Percentiles rank a stretch among this genome's conserved stretches.
phyloP scores from a whole-genome alignment of 1,284 basidiomycete genomes.

The Leucocoprinus gongylophorus region DNA sequence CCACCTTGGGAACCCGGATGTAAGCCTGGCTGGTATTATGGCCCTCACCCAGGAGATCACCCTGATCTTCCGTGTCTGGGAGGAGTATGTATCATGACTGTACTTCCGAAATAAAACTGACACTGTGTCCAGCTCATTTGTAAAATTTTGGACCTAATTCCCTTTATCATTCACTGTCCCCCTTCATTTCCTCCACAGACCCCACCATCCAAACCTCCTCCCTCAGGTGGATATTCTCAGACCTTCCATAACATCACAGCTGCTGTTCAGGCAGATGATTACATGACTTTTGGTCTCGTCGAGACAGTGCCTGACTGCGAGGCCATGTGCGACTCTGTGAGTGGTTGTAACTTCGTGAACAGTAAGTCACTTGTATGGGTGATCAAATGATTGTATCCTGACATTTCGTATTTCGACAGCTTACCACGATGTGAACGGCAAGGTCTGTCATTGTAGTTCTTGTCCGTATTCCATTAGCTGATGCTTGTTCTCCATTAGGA shows the following conservation, averaged over 20 bases:
- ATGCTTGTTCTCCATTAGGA: slow-evolving; percentile 19
- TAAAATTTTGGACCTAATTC: slow-evolving; percentile 20
- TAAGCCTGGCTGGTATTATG: slow-evolving; percentile 28
- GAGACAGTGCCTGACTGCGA: slow-evolving; percentile 39
- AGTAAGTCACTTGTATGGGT: slow-evolving; percentile 24
- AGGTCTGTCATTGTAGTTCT: slow-evolving; percentile 19
- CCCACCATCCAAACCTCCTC: slow-evolving; percentile 16
- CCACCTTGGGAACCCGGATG: slow-evolving; percentile 21
- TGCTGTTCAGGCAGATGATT: slow-evolving; percentile 37
- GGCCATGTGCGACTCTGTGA: slow-evolving; percentile 36
- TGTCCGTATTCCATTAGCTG: background rate
- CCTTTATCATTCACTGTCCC: slow-evolving; percentile 18
- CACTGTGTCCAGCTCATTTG: slow-evolving; percentile 19
- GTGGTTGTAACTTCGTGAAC: slow-evolving; percentile 37
- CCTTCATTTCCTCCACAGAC: slow-evolving; percentile 15
- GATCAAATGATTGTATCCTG: background rate
- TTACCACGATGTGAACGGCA: slow-evolving; percentile 41
- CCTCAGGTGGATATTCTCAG: slow-evolving; percentile 29
- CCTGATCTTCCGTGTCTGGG: slow-evolving; percentile 18
- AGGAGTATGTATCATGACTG: slow-evolving; percentile 10
- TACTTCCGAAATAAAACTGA: background rate
- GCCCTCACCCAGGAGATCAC: slow-evolving; percentile 18
- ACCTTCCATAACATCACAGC: slow-evolving; percentile 36
- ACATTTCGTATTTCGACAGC: slow-evolving; percentile 19
- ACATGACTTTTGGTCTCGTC: slow-evolving; percentile 38